Evolutionary conservation across 768 basidiomycete genomes (phyloP), one percentile per base, ranked within the genome.

Genomic region (Lactarius vividus): DNA sequence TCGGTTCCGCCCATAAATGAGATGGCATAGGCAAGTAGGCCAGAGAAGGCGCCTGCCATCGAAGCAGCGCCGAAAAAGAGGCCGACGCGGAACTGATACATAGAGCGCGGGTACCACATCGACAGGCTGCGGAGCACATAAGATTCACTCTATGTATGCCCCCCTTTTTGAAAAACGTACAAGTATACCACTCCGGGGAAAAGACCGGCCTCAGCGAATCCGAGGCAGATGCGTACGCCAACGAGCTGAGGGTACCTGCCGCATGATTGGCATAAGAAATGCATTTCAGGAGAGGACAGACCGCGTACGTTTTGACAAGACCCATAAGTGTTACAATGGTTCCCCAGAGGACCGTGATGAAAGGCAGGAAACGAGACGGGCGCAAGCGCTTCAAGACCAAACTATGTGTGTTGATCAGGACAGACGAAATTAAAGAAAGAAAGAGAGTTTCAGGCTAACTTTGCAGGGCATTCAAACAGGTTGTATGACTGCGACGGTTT

Each of bases 111-210:
- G 67, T 78, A 78, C 75, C 76, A 77, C 28, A 76, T 69, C 4
- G 77, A 74, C 8, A 78, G 62, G 66, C 71, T 72, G 57, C 1
- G 0, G 28, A 5, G 15, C n/a, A 49, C 23, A 49, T 49, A 10
- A 10, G 23, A 23, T 6, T 49, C 10, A 26, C n/a, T 26, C 23
- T 26, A 26, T 10, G 46, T n/a, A 16, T 49, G 13, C 11, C 46
- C 23, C 46, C 13, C 4, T 26, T 10, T 49, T n/a, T n/a, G 23
- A 13, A 26, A n/a, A 4, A 73, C 82, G 54, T 62, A 88, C 88
- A 88, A 91, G 77, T 88, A 92, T 0, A 84, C 82, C 11, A 90
- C 86, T 29, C 88, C 88, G 13, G 89, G 88, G 74, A 88, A 91
- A 11, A 89, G 72, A 3, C 89, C 88, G 5, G 87, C 85, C 75